Evolutionary conservation across 768 basidiomycete genomes (phyloP), one percentile per base, ranked within the genome.

Genomic region (Collybiopsis luxurians): DNA sequence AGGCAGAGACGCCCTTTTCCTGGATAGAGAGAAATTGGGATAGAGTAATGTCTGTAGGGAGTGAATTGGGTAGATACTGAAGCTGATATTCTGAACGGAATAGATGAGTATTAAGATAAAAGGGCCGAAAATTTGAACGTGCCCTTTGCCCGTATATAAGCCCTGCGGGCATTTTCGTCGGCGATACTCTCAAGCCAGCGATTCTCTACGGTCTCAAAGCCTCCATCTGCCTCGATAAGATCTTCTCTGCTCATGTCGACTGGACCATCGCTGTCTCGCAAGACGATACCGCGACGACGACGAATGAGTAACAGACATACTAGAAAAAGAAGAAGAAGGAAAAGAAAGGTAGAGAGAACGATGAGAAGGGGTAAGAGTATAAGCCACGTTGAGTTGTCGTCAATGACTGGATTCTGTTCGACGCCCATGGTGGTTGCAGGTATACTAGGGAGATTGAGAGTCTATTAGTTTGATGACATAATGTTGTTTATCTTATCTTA

Each of bases 11-110:
- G 62, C 97, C 97, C 67, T 99, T 99, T 74, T 99, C 97, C 69
- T 99, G 97, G 57, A 99, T 99, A 26, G 95, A 95, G 21, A 99
- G 86, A 74, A 98, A 98, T 67, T 99, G 97, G 9, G 96, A 96
- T 53, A 99, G 79, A 1, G 96, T 99, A 72, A 99, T 98, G 71
- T 99, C 97, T 51, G 96, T 95, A 23, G 95, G 92, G 43, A 89
- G 79, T n/a, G 97, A 98, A 68, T 96, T 94, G 30, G 97, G 95
- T 4, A 91, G 92, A 71, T 95, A 95, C 69, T 91, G 88, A 24
- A 86, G 59, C 67, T 94, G 92, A 68, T 85, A 88, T 51, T 91
- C 92, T 94, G 69, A 5, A 39, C 48, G 34, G 43, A 30, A 39
- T 6, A 31, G 45, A n/a, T 17, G 48, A 40, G 27, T 6, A 21